Percentiles rank a stretch among this genome's conserved stretches.
These are phyloP conservation scores for Elymus sibiricus DNA, from an alignment of 176 grass and related monocot genomes.

Conservation along the genomic window DNA sequence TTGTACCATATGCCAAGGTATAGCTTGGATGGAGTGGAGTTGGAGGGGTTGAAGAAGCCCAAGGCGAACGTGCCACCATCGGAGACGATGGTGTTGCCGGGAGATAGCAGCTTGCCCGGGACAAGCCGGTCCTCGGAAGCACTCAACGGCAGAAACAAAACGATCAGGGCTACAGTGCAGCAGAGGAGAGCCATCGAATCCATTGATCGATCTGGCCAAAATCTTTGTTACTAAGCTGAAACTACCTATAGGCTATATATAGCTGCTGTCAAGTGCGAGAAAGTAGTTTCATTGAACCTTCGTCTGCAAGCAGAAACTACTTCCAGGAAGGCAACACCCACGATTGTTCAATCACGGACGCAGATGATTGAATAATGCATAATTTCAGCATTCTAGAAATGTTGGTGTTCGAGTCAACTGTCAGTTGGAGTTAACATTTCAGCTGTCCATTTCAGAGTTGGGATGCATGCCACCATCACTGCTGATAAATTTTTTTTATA, in stretches of 20 bases:
- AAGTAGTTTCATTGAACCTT: not conserved
- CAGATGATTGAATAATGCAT: not conserved
- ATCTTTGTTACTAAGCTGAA: too few relatives aligned
- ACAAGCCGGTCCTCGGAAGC: not conserved
- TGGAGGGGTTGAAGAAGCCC: not conserved
- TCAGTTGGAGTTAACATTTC: not conserved
- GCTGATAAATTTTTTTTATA: too few relatives aligned
- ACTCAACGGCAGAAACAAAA: not conserved
- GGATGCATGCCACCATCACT: not conserved
- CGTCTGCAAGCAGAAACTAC: not conserved
- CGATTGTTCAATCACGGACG: not conserved
- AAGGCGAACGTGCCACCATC: not conserved
- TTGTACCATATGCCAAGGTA: not conserved
- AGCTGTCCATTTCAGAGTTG: not conserved
- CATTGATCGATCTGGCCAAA: too few relatives aligned
- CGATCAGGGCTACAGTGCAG: not conserved
- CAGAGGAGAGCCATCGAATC: not conserved
- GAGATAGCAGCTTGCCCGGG: not conserved
- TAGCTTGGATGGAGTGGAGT: not conserved
- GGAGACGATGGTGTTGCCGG: not conserved
- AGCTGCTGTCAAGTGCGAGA: not conserved
- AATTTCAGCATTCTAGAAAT: not conserved
- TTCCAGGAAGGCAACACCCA: not conserved
- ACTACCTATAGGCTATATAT: not conserved
- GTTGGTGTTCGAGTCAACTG: not conserved